Evolutionary conservation across 768 basidiomycete genomes (phyloP), one percentile per base, ranked within the genome.

Genomic region (Cyathus striatus): DNA sequence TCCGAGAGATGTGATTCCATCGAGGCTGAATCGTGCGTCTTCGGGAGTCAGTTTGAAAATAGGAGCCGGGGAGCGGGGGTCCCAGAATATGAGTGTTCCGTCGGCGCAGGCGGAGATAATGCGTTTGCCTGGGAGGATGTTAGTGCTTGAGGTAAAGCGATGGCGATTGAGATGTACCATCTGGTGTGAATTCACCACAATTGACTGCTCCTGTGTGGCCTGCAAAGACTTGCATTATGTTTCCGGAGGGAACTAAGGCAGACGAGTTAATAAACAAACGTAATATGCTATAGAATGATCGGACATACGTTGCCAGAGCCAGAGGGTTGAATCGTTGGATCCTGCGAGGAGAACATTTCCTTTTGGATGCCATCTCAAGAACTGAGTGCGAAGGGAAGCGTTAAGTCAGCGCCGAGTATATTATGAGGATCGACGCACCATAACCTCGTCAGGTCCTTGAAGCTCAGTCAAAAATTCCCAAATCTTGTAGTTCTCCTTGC

Each of bases 401-500:
- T 32, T 16, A 5, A 25, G 21, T 18, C 14, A 38, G 23, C 26
- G 14, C 13, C n/a, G 22, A 27, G n/a, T 14, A 44, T 44, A 49
- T 35, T 14, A 45, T n/a, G n/a, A n/a, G n/a, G 23, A 9, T 5
- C 38, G 16, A 67, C 82, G 48, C 56, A 95, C 95, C 75, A 85
- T 87, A 49, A 97, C 86, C 70, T 99, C 96, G 64, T 96, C 93
- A 6, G 91, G 90, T 2, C 95, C 95, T 52, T 92, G 86, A 25
- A 99, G 67, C 57, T 88, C 88, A 4, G 89, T 93, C 61, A 96
- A 68, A 61, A 98, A 95, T 62, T 97, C 94, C 96, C 96, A 99
- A 41, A 68, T 76, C 47, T 70, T 77, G 66, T 82, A 87, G 47
- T 83, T 65, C 35, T 83, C 81, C 50, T 70, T 84, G 4, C 82